These are phyloP conservation scores for Chrysopogon serrulatus DNA, from an alignment of 176 grass and related monocot species.

Conservation along the genomic window DNA sequence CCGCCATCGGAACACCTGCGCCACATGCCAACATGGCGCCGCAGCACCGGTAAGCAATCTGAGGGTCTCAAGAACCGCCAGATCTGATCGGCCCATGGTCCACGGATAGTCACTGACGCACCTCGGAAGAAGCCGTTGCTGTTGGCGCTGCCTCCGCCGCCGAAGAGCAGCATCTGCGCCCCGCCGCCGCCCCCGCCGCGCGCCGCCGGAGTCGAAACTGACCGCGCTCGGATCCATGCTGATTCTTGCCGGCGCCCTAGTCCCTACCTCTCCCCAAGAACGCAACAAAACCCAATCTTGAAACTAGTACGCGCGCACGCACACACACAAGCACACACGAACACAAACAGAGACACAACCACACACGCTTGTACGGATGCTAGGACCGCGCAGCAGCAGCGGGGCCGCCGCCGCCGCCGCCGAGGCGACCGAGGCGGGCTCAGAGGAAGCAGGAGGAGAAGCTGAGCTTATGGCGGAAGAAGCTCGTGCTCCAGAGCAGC, in stretches of 20 bases:
- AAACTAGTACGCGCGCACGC: constrained; percentile 3
- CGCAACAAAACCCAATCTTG: constrained; percentile 30
- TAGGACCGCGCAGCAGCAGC: neutral
- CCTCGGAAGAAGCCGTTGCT: constrained; percentile 54
- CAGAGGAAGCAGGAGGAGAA: constrained; percentile 38
- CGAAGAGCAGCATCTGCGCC: constrained; percentile 69
- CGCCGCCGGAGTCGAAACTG: constrained; percentile 49
- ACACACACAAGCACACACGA: neutral
- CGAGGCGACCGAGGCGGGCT: constrained; percentile 13
- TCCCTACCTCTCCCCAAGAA: constrained; percentile 4
- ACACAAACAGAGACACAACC: neutral
- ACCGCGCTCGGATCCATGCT: constrained; percentile 56
- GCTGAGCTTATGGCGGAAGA: constrained; percentile 85
- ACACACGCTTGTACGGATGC: constrained; percentile 18
- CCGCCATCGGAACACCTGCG: constrained; percentile 51
- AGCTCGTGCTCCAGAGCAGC: constrained; percentile 68
- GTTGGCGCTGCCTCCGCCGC: constrained; percentile 39
- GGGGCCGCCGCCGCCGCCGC: neutral
- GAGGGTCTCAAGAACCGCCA: neutral
- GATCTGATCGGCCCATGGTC: neutral
- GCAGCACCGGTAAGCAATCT: neutral
- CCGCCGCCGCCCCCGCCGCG: constrained; percentile 10
- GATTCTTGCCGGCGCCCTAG: neutral
- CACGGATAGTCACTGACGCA: neutral
- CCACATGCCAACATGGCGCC: too few species aligned